Evolutionary conservation across 768 basidiomycete genomes (phyloP).

Genomic region (Psilocybe sp.): DNA sequence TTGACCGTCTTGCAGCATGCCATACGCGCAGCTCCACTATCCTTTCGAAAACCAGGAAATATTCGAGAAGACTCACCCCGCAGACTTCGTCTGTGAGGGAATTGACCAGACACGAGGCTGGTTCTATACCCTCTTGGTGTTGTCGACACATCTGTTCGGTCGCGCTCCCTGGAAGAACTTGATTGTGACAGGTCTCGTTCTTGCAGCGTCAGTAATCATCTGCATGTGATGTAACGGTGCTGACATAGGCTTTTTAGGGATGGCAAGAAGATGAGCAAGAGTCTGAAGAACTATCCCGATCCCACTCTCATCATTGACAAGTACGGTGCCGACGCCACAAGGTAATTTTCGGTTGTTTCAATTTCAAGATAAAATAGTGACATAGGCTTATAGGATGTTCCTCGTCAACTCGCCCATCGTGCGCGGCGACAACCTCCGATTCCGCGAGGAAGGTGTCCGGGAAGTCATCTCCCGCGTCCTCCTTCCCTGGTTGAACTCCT

Average conservation of each 20-base stretch:
- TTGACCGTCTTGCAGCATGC: conserved; percentile 66
- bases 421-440: conserved; percentile 94
- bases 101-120: conserved; percentile 99
- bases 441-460: conserved; percentile 97
- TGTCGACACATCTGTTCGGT: conserved; percentile 93
- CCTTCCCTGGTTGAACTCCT: conserved; percentile 96
- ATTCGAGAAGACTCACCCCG: conserved; percentile 86
- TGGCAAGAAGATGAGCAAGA: conserved; percentile 99
- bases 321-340: conserved; percentile 94
- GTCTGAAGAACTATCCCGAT: conserved; percentile 94
- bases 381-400: conserved; percentile 73
- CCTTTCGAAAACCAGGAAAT: conserved; percentile 95
- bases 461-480: conserved; percentile 97
- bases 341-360: conserved; percentile 40
- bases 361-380: not conserved
- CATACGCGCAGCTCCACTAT: conserved; percentile 95
- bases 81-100: conserved; percentile 96
- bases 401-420: conserved; percentile 99
- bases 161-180: conserved; percentile 97
- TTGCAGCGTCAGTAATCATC: conserved; percentile 71
- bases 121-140: conserved; percentile 97
- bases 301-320: conserved; percentile 86
- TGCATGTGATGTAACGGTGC: not conserved
- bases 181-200: conserved; percentile 92
- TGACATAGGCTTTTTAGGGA: conserved; percentile 48